Evolutionary conservation across 805 yeast species (phyloP), one percentile per base, ranked within the genome.

Genomic region (Yarrowia sp.): DNA sequence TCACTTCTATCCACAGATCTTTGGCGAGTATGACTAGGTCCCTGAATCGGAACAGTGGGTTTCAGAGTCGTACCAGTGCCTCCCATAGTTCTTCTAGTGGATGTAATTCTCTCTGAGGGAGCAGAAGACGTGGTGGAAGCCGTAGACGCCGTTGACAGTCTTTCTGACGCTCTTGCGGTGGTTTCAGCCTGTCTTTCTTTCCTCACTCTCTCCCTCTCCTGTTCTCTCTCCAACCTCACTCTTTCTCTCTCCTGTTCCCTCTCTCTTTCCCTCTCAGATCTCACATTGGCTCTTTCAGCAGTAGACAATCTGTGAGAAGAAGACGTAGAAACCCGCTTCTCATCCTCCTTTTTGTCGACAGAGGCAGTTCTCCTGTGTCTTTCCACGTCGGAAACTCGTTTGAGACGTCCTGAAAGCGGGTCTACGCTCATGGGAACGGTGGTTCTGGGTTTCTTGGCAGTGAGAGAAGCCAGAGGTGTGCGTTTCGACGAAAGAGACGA

Each of bases 331-430:
- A 6, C 30, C 2, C 47, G 14, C 13, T 42, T 55, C 7, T 55
- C 63, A 10, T 36, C 38, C n/a, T 58, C 40, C 1, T 3, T 5
- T 34, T 46, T 55, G 39, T 56, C 49, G 14, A 15, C 10, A 4
- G 64, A 33, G 8, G 33, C 19, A 14, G 50, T 43, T 0, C 50
- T n/a, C 3, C 24, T 12, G n/a, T 58, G 49, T 19, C 33, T 33
- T 9, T 58, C 64, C 8, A 42, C 49, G 15, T 55, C 63, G 2
- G 64, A 58, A 8, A 38, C 55, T 17, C 66, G 55, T 30, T 46
- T 61, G 15, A 61, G 46, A 9, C 66, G 66, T 15, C 66, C 66
- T 1, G 66, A 61, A n/a, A 61, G n/a, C 24, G 66, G 66, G 15
- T 61, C 66, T 20, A 61, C 55, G 17, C 55, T 47, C 66, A 61